Conservation (phyloP, 1,284 basidiomycete genomes). For the Cryptococcus neoformans region DNA sequence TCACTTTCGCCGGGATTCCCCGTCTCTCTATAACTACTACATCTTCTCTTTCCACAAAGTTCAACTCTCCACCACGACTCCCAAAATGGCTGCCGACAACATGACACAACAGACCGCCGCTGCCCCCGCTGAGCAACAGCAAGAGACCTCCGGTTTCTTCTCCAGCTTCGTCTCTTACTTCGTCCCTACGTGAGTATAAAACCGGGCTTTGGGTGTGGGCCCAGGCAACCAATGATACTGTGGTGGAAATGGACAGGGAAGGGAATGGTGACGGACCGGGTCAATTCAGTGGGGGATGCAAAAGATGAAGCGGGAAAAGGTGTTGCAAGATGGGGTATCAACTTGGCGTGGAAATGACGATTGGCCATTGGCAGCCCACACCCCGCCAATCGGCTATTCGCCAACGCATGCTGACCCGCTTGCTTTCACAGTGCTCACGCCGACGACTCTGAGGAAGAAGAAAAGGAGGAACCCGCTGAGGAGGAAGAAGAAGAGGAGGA, state of each 20-base stretch:
- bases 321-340: background rate
- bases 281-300: background rate
- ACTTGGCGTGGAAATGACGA: no score
- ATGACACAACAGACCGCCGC: conserved; percentile 1
- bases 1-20: no score
- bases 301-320: background rate
- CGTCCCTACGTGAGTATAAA: conserved; percentile 1
- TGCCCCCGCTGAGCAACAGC: conserved; percentile 3
- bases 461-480: conserved; percentile 40
- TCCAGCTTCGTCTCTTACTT: background rate
- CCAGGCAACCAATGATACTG: background rate
- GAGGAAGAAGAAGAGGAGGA: conserved; percentile 53
- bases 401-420: background rate
- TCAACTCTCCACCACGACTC: background rate
- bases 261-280: background rate
- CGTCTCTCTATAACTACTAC: background rate
- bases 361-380: no score
- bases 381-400: background rate
- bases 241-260: background rate
- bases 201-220: background rate
- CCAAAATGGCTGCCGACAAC: conserved; percentile 14
- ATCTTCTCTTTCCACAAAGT: background rate
- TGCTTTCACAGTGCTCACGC: conserved; percentile 45
- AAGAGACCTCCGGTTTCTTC: conserved; percentile 22
- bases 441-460: conserved; percentile 44